Conservation (phyloP, 805 yeast species). For the Yarrowia sp. region DNA sequence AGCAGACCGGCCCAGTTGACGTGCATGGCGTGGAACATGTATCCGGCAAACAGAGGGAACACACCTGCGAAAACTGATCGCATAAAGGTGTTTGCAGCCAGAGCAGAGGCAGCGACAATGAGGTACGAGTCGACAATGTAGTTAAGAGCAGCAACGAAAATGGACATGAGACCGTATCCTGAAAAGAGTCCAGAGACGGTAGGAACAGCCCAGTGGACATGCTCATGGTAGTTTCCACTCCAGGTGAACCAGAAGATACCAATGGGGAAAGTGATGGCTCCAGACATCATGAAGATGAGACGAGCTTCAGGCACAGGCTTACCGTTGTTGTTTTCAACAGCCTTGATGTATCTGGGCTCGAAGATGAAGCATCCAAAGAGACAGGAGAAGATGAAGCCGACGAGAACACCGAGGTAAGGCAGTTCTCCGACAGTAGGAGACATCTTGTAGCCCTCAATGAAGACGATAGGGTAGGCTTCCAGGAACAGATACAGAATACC, state of each 20-base stretch:
- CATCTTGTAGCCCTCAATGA: conserved; percentile 61
- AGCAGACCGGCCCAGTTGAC: conserved; percentile 78
- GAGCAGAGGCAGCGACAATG: conserved; percentile 73
- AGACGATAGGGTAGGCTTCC: conserved; percentile 72
- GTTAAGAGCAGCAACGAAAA: conserved; percentile 69
- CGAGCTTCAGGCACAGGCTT: conserved; percentile 79
- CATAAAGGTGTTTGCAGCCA: conserved; percentile 71
- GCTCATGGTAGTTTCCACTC: conserved; percentile 73
- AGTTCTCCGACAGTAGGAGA: conserved; percentile 61
- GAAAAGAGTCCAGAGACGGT: conserved; percentile 61
- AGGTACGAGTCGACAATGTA: conserved; percentile 73
- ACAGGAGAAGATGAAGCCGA: conserved; percentile 50
- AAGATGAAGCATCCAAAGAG: conserved; percentile 51
- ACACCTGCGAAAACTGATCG: conserved; percentile 70
- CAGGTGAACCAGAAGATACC: conserved; percentile 88
- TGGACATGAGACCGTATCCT: conserved; percentile 66
- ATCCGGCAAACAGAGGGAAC: conserved; percentile 69
- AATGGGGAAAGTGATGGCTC: conserved; percentile 67
- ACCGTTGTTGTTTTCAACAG: conserved; percentile 54
- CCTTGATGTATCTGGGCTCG: conserved; percentile 54
- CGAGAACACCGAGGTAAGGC: conserved; percentile 72
- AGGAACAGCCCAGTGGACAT: conserved; percentile 79
- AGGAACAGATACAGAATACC: conserved; percentile 71
- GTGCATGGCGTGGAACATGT: conserved; percentile 68
- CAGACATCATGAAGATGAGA: conserved; percentile 71